Evolutionary conservation across 2,329 filamentous ascomycete genomes (phyloP), one percentile per base, ranked within the genome.

Genomic region (Aureobasidium leucospermi): DNA sequence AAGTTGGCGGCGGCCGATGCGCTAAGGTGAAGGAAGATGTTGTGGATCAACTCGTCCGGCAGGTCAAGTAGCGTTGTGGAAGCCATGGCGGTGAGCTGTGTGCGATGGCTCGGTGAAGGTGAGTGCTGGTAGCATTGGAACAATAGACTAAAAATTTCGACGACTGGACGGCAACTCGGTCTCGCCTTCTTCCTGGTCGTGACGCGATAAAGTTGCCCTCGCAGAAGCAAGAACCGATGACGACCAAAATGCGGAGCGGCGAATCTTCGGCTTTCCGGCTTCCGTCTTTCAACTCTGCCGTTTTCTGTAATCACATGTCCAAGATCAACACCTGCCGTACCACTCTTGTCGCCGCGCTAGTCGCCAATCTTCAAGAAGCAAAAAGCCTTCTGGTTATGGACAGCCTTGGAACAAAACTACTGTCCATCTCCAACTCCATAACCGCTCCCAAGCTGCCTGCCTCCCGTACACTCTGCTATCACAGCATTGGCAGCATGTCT

Each of bases 11-110:
- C 75, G 41, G 77, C 77, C 46, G 66, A 66, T 8, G 82, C 79
- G 51, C 79, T 75, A 53, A 84, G 76, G 68, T 85, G 85, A 63
- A 80, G 79, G 65, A 96, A 80, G 65, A 97, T 88, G 57, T 86
- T 81, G 69, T 90, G 85, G 67, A 97, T 80, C 63, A 97, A 83
- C 76, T 99, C 94, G 73, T 93, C 88, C 42, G 92, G 92, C 38
- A 94, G 78, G 19, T 56, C 52, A 31, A 56, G 52, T 45, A 56
- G 15, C 13, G 41, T 23, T n/a, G 52, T 38, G 39, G 52, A 9
- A 1, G 52, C 39, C 52, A 56, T 56, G 7, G 23, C 38, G 52
- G 36, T n/a, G 41, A 38, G 39, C 41, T 23, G 51, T 38, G 8
- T 46, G 31, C 6, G 31, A 16, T 16, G 34, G 29, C 51, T 23